Evolutionary conservation across 257 asterid species (phyloP), one percentile per base, ranked within the genome.

Genomic region (Nicotiana otophora): DNA sequence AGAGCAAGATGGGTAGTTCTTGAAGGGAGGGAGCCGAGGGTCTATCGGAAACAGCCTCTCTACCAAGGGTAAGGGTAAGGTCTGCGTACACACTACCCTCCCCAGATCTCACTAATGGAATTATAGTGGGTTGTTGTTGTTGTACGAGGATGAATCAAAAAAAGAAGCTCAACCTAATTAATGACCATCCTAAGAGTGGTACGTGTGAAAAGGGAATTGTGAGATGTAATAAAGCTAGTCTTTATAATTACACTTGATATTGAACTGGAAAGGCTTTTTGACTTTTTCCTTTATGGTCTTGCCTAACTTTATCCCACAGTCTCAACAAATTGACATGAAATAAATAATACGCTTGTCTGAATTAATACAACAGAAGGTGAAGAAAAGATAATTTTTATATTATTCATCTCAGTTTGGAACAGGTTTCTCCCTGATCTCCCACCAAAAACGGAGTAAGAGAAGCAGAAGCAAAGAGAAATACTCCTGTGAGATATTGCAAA

Each of bases 251-350:
- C 55, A 33, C 58, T 80, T 26, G 63, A 81, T 63, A 82, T 82
- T 70, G 48, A 9, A 28, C 78, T 46, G 42, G 51, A 60, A 28
- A 16, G 11, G 75, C 20, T 66, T 42, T 42, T 42, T 42, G 1
- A 42, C 48, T 8, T 39, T 39, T 70, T 12, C 26, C 39, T 36
- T 46, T 58, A 2, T 2, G 26, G 85, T 77, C 83, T 74, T 81
- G 85, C 86, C 89, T 65, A 86, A 85, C 85, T 64, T 54, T 30
- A 82, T 33, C 84, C 85, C 81, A 78, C 48, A 53, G 79, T 83
- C 86, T 80, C 65, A 33, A 78, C 68, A 84, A 42, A 51, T 53
- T 81, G 70, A 87, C 78, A 79, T 39, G 61, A 9, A 19, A 83
- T 36, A 57, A n/a, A 66, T 57, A 11, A 74, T 54, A 74, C 48